Base-by-base conservation (phyloP, 108 stramenopile genomes). In the Cyclotella atomus region DNA sequence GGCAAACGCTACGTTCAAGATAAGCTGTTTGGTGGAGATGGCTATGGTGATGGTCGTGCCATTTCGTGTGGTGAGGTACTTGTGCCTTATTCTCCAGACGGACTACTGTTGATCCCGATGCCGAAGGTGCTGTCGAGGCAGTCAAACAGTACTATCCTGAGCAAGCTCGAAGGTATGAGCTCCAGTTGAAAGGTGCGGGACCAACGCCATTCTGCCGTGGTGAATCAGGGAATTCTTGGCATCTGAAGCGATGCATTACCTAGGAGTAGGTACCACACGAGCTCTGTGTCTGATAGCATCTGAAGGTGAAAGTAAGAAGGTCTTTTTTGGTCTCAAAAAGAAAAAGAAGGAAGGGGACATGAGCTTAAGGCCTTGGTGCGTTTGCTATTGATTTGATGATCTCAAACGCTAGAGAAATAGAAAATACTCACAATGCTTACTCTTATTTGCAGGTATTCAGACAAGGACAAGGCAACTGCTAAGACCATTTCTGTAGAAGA, bases 121-220 rank as follows among this genome's bases (percentile, higher is more conserved):
- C 41, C 2, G 29, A 29, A 10, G 28, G 23, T 29, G 59, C 34
- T 2, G 23, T 35, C 19, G 72, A 62, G 10, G 33, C 2, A 16
- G 34, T 8, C 0, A 57, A 30, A n/a, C 56, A 57, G 29, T 57
- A 57, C 29, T 72, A 80, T 34, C 79, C 79, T 32, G 49, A 55
- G 4, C 54, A 53, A 19, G 62, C 69, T 15, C 15, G 19, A n/a
- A 50, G 83, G 25, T 91, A 86, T 64, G 99, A 99, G 73, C 75
- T 99, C 19, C 99, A 99, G 76, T 89, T 97, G 57, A 97, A 99
- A 86, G 99, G 99, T 2, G 90, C 87, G 7, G 99, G 99, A 0
- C 90, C 55, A 53, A 98, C 98, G 12, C 98, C 99, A 33, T 99
- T 95, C 80, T 91, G 88, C 69, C 87, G 99, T 21, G 91, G 93